A percentile compares a stretch with the other conserved stretches of the same genome.
Evolutionary conservation across 306 rosid genomes (phyloP).

Genomic region (Benincasa hispida): DNA sequence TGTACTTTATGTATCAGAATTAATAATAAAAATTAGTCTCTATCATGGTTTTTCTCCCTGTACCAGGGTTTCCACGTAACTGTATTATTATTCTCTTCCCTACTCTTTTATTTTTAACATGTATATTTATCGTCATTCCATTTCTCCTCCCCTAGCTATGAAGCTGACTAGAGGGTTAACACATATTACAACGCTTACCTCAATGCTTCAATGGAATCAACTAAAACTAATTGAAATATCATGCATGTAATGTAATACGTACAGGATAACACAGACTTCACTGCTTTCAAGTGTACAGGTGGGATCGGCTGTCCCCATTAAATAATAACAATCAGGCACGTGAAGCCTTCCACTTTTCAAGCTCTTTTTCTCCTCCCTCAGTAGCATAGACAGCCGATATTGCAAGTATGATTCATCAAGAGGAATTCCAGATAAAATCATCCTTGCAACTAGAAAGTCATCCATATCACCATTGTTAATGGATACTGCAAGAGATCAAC

Average conservation of each 20-base stretch:
- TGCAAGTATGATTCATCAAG: slow-evolving; percentile 63
- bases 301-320: slow-evolving; percentile 88
- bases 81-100: too few relatives aligned
- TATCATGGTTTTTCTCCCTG: too few relatives aligned
- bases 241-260: slow-evolving; percentile 12
- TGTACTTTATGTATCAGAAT: too few relatives aligned
- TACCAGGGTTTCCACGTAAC: too few relatives aligned
- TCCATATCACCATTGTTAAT: slow-evolving; percentile 39
- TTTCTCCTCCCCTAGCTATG: neutral
- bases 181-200: neutral
- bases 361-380: slow-evolving; percentile 26
- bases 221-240: neutral
- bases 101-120: too few relatives aligned
- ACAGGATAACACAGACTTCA: slow-evolving; percentile 75
- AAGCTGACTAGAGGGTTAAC: neutral
- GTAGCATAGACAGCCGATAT: slow-evolving; percentile 23
- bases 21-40: too few relatives aligned
- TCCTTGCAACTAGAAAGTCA: slow-evolving; percentile 30
- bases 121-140: neutral
- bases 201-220: neutral
- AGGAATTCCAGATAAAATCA: slow-evolving; percentile 63
- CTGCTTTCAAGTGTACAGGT: slow-evolving; percentile 30
- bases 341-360: slow-evolving; percentile 41
- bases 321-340: slow-evolving; percentile 38
- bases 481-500: slow-evolving; percentile 29